Percentiles rank a stretch among this genome's conserved stretches.
Evolutionary conservation across 176 grass and related monocot genomes (phyloP).

Genomic region (Panicum miliaceum): DNA sequence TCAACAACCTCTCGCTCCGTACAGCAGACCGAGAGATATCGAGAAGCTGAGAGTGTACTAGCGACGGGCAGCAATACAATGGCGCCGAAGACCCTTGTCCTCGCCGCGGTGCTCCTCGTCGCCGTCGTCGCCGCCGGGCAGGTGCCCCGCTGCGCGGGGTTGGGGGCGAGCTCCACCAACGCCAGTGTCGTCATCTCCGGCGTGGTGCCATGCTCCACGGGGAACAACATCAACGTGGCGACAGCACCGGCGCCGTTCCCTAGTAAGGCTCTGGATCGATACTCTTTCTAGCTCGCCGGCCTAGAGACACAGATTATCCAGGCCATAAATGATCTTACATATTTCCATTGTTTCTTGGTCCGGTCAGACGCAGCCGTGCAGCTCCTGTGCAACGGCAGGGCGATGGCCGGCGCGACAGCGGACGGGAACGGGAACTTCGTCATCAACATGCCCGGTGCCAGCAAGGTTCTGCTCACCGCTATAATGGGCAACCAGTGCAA

Average conservation of each 20-base stretch:
- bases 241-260: slow-evolving; percentile 44
- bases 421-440: slow-evolving; percentile 48
- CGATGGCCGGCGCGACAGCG: slow-evolving; percentile 40
- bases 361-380: slow-evolving; percentile 54
- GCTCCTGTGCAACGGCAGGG: slow-evolving; percentile 43
- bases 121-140: background rate
- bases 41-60: background rate
- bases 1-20: background rate
- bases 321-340: background rate
- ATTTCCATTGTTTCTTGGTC: background rate
- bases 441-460: background rate
- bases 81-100: slow-evolving; percentile 44
- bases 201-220: slow-evolving; percentile 57
- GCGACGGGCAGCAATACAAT: slow-evolving; percentile 25
- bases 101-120: slow-evolving; percentile 20
- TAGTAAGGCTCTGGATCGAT: slow-evolving; percentile 40
- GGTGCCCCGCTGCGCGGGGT: slow-evolving; percentile 2
- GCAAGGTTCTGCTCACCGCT: background rate
- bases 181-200: slow-evolving; percentile 29
- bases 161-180: background rate
- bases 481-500: slow-evolving; percentile 28
- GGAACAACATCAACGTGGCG: slow-evolving; percentile 35
- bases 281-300: too few species aligned
- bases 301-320: background rate
- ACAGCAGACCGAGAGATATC: background rate